Evolutionary conservation across 2,329 filamentous ascomycete genomes (phyloP).

Genomic region (Colletotrichum incanum): DNA sequence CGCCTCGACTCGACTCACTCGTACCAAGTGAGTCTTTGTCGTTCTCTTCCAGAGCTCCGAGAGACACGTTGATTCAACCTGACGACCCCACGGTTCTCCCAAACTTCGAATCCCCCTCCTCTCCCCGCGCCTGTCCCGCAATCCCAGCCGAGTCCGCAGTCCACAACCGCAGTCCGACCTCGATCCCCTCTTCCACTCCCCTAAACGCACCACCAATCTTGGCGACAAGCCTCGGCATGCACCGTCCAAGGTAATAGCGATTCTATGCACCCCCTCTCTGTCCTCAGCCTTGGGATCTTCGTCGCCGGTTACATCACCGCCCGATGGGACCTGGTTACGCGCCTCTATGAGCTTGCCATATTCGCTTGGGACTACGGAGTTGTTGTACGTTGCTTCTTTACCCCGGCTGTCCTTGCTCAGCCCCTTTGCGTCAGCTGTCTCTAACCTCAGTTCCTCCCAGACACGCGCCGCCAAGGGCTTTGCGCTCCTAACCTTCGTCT

Average conservation of each 20-base stretch:
- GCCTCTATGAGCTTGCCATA: constrained; percentile 95
- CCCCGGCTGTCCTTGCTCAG: neutral
- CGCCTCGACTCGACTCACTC: neutral
- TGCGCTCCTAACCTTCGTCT: constrained; percentile 84
- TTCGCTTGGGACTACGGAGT: constrained; percentile 99
- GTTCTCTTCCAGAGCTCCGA: neutral
- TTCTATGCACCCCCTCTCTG: constrained; percentile 97
- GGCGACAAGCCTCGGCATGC: constrained; percentile 58
- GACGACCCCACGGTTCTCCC: constrained; percentile 15
- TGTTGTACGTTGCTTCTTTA: constrained; percentile 74
- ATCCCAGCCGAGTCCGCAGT: constrained; percentile 19
- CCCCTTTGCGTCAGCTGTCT: constrained; percentile 34
- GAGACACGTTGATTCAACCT: constrained; percentile 15
- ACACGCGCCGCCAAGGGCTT: constrained; percentile 90
- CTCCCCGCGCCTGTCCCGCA: constrained; percentile 35
- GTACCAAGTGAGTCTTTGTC: neutral
- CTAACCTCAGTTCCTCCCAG: constrained; percentile 60
- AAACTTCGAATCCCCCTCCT: constrained; percentile 15
- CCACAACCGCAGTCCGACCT: constrained; percentile 11
- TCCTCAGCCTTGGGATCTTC: constrained; percentile 97
- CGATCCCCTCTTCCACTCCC: constrained; percentile 11
- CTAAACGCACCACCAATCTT: constrained; percentile 30
- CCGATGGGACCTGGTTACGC: constrained; percentile 97
- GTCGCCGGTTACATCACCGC: constrained; percentile 99
- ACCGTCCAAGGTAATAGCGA: constrained; percentile 59